These are phyloP conservation scores for Biscogniauxia marginata DNA, from an alignment of 2,329 filamentous ascomycete species.

Conservation along the genomic window DNA sequence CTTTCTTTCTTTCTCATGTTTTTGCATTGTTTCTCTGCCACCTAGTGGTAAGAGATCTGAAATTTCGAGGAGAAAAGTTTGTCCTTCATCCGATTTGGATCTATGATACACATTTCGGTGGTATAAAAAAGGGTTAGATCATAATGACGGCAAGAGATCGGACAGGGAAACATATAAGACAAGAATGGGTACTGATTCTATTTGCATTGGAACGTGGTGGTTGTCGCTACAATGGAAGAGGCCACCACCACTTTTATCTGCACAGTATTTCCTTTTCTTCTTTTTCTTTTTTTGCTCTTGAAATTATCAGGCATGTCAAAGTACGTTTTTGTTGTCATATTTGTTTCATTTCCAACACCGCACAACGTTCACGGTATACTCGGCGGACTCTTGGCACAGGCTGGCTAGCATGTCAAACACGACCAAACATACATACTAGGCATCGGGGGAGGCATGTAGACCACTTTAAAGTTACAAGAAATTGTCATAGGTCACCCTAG, in stretches of 20 bases:
- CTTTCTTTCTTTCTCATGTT: background rate
- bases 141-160: background rate
- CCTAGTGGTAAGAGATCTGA: background rate
- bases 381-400: background rate
- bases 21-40: background rate
- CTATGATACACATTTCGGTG: background rate
- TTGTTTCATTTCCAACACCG: background rate
- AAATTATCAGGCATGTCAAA: background rate
- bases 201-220: background rate
- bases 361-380: background rate
- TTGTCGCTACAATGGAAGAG: background rate
- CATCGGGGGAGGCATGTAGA: background rate
- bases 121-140: background rate
- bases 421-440: background rate
- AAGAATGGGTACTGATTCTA: background rate
- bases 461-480: conserved; percentile 7
- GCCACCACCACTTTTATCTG: background rate
- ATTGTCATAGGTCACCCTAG: conserved; percentile 15
- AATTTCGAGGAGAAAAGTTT: background rate
- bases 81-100: background rate
- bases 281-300: background rate
- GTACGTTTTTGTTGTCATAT: background rate
- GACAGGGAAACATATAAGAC: background rate
- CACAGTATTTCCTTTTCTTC: background rate
- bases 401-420: background rate